Evolutionary conservation across 2,329 filamentous ascomycete species (phyloP), one percentile per base, ranked within the genome.

Genomic region (Camillea tinctor): DNA sequence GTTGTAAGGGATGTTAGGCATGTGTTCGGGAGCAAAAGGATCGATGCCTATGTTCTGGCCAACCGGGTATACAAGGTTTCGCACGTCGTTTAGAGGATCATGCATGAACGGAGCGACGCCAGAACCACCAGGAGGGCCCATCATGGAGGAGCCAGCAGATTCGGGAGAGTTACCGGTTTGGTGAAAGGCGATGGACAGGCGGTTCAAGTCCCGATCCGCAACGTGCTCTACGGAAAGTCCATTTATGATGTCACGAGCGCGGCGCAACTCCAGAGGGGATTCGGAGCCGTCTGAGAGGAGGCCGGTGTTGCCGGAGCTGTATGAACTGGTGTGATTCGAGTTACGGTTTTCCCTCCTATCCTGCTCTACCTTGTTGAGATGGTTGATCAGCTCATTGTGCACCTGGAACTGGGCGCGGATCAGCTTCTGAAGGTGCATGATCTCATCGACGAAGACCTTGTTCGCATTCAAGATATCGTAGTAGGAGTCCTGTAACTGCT

Each of bases 1-100:
- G 8, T 89, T 82, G 72, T 97, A 98, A 0, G 93, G 92, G 58
- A 97, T 96, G 73, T 96, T 97, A 77, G 94, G 88, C 71, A 97
- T 92, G 71, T 97, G 93, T 69, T 97, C 93, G 68, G 91, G 90
- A 72, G 94, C 93, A 83, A 96, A 95, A 1, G 94, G 93, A 72
- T 97, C 93, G 66, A 97, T 97, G 56, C 93, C 93, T 66, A 96
- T 91, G 0, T 89, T 95, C 65, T 93, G 88, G 19, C 93, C 93
- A 17, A 96, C 92, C 0, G 94, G 93, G 72, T 97, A 98, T 9
- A 97, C 93, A 57, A 96, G 84, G 64, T 86, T 84, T 51, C 84
- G 78, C 64, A 84, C 80, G 61, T 87, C 84, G 66, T 76, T 82
- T 66, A 86, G 77, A 48, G 82, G 79, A 62, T 86, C 83, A 62